phyloP scores from a whole-genome alignment of 768 basidiomycete species.

The Imleria badia region DNA sequence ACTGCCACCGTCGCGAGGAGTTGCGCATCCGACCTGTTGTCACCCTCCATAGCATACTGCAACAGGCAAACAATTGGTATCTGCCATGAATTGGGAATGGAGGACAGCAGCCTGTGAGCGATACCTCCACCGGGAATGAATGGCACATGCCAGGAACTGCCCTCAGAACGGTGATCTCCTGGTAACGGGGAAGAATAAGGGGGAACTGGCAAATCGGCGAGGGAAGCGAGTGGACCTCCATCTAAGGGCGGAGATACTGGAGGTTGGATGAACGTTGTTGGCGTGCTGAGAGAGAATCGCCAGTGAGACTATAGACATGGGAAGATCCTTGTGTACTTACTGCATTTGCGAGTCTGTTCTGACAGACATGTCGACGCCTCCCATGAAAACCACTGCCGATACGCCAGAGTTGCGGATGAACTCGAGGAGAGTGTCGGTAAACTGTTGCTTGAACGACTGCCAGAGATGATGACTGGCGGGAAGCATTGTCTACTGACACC shows the following conservation, averaged over 20 bases:
- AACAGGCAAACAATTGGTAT: constrained; percentile 60
- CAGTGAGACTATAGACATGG: constrained; percentile 5
- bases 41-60: constrained; percentile 81
- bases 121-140: constrained; percentile 82
- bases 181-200: constrained; percentile 50
- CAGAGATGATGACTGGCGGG: not conserved
- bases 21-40: constrained; percentile 72
- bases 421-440: constrained; percentile 52
- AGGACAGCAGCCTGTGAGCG: constrained; percentile 60
- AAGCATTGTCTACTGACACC: not conserved
- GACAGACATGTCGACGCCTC: constrained; percentile 73
- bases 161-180: constrained; percentile 31
- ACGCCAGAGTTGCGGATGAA: constrained; percentile 56
- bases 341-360: constrained; percentile 77
- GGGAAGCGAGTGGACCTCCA: constrained; percentile 42
- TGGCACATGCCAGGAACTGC: constrained; percentile 43
- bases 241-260: constrained; percentile 43
- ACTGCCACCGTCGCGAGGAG: constrained; percentile 55
- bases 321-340: constrained; percentile 41
- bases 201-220: constrained; percentile 51
- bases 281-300: constrained; percentile 43
- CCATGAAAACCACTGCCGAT: constrained; percentile 58
- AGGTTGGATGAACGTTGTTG: constrained; percentile 60
- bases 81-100: constrained; percentile 49
- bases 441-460: constrained; percentile 69